These are phyloP conservation scores for Hirsutella rhossiliensis DNA, from an alignment of 2,329 filamentous ascomycete genomes.

Conservation along the genomic window DNA sequence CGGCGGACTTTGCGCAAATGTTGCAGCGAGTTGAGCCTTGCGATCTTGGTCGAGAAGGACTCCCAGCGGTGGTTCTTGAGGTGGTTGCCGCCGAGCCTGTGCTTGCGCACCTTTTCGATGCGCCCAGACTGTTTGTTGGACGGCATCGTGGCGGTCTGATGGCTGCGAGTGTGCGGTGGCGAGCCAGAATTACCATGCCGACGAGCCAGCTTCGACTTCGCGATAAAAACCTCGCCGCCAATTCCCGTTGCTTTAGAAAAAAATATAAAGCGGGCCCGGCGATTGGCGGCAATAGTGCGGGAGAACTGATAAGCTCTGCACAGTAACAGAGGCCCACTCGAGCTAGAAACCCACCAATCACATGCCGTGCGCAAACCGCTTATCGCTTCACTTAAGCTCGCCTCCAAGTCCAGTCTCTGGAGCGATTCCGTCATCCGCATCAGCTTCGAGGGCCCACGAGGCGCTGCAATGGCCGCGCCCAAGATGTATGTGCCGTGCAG, in stretches of 20 bases:
- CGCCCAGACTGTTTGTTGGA: slow-evolving; percentile 51
- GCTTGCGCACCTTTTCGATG: slow-evolving; percentile 57
- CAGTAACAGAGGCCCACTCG: slow-evolving; percentile 4
- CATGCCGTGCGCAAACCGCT: slow-evolving; percentile 17
- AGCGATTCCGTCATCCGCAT: not conserved
- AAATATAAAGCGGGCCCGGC: not conserved
- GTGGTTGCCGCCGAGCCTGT: slow-evolving; percentile 59
- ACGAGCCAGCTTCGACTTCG: not conserved
- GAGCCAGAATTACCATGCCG: not conserved
- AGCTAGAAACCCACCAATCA: slow-evolving; percentile 17
- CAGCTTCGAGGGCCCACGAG: not conserved
- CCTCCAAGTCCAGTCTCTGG: not conserved
- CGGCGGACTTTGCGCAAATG: slow-evolving; percentile 82
- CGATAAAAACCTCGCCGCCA: not conserved
- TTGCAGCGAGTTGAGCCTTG: slow-evolving; percentile 80
- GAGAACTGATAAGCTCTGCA: slow-evolving; percentile 20
- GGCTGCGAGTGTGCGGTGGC: not conserved
- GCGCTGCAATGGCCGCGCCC: slow-evolving; percentile 28
- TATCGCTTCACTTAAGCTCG: slow-evolving; percentile 11
- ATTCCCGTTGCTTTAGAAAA: not conserved
- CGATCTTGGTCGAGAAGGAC: slow-evolving; percentile 80
- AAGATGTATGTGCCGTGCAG: slow-evolving; percentile 37
- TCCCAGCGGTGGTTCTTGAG: slow-evolving; percentile 83
- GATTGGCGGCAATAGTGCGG: slow-evolving; percentile 17
- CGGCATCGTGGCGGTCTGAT: slow-evolving; percentile 38